Conservation (phyloP, 2,329 filamentous ascomycete species). For the Clonostachys rhizophaga region DNA sequence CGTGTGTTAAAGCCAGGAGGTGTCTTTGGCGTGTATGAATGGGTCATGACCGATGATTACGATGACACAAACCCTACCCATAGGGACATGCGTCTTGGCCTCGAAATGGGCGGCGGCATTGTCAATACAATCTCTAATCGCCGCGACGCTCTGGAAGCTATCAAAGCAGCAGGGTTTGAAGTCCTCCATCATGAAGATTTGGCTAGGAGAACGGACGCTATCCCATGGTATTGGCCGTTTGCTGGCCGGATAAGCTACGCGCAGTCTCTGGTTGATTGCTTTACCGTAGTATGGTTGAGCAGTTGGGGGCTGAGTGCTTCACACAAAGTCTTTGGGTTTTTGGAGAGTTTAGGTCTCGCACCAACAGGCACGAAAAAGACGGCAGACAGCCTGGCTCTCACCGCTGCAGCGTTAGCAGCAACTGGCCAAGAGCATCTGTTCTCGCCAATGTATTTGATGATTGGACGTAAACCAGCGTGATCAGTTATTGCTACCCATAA, state of each 20-base stretch:
- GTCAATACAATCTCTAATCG: conserved; percentile 98
- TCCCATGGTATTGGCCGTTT: conserved; percentile 93
- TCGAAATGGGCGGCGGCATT: conserved; percentile 94
- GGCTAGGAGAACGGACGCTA: conserved; percentile 67
- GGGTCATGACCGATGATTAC: conserved; percentile 96
- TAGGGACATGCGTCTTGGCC: conserved; percentile 85
- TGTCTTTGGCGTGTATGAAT: conserved; percentile 95
- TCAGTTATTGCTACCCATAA: no score
- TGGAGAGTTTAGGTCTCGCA: conserved; percentile 72
- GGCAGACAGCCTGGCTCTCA: conserved; percentile 77
- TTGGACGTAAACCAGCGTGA: conserved; percentile 71
- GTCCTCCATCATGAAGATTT: conserved; percentile 82
- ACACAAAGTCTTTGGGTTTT: conserved; percentile 69
- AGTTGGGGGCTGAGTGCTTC: conserved; percentile 70
- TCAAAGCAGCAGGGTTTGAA: conserved; percentile 84
- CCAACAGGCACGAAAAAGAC: conserved; percentile 89
- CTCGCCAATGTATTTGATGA: conserved; percentile 98
- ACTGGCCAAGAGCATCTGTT: conserved; percentile 89
- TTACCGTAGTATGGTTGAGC: conserved; percentile 86
- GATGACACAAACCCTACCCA: conserved; percentile 84
- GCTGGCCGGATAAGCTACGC: conserved; percentile 82
- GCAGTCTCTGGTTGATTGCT: conserved; percentile 71
- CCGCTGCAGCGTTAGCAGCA: conserved; percentile 80
- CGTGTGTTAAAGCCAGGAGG: conserved; percentile 94
- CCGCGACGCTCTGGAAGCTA: conserved; percentile 73